phyloP scores from a whole-genome alignment of 768 basidiomycete species.

The Tylopilus plumbeoviolaceoides region DNA sequence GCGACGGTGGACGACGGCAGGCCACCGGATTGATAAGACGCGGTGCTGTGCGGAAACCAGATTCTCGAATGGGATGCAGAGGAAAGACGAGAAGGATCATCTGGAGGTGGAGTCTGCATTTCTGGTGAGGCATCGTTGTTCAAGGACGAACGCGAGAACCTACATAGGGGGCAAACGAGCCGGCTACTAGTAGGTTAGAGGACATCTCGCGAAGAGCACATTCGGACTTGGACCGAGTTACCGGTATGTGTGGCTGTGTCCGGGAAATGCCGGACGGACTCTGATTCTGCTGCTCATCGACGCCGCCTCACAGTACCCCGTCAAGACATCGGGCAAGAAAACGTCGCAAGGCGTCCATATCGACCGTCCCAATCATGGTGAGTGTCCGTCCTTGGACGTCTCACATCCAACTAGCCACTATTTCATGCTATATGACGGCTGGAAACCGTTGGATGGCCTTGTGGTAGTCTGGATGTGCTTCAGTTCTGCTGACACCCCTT shows the following conservation, averaged over 20 bases:
- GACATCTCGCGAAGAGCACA: neutral
- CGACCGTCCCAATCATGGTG: slow-evolving; percentile 34
- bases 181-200: slow-evolving; percentile 19
- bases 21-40: slow-evolving; percentile 70
- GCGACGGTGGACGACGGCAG: slow-evolving; percentile 51
- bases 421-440: slow-evolving; percentile 6
- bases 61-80: slow-evolving; percentile 30
- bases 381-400: slow-evolving; percentile 19
- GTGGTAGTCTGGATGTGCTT: slow-evolving; percentile 20
- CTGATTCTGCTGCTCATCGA: slow-evolving; percentile 15
- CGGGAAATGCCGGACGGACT: slow-evolving; percentile 45
- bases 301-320: slow-evolving; percentile 14
- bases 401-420: neutral
- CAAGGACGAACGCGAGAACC: slow-evolving; percentile 11
- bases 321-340: slow-evolving; percentile 30
- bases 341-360: slow-evolving; percentile 16
- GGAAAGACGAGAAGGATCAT: slow-evolving; percentile 39
- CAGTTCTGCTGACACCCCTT: slow-evolving; percentile 15
- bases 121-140: neutral
- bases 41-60: slow-evolving; percentile 49
- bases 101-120: slow-evolving; percentile 32
- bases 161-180: slow-evolving; percentile 63
- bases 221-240: slow-evolving; percentile 1
- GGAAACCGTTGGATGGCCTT: slow-evolving; percentile 26
- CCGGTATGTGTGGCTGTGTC: slow-evolving; percentile 22